These are phyloP conservation scores for Vairimorpha ceranae DNA, from an alignment of 371 early-diverging fungal species.

Conservation along the genomic window DNA sequence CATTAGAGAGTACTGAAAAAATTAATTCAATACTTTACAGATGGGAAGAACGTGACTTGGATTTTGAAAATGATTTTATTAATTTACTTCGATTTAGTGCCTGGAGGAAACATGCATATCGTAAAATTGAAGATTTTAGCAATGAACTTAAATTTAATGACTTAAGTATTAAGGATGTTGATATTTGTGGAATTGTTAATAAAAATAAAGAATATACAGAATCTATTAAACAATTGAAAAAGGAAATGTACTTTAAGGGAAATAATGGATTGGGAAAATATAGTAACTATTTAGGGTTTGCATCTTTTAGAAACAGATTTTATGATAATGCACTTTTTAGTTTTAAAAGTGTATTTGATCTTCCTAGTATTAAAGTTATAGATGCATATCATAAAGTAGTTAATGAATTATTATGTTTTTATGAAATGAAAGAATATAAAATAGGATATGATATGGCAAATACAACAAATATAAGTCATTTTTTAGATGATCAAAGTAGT, in stretches of 20 bases:
- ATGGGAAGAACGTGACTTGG: conserved; percentile 53
- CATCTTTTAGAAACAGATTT: conserved; percentile 28
- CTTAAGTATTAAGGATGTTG: not conserved
- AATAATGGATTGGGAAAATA: conserved; percentile 54
- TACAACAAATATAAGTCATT: conserved; percentile 56
- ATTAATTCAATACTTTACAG: conserved; percentile 34
- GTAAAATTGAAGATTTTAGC: not conserved
- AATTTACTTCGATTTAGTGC: conserved; percentile 9
- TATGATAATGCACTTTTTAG: conserved; percentile 44
- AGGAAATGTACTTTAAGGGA: conserved; percentile 44
- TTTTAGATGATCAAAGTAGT: conserved; percentile 49
- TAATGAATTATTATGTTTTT: conserved; percentile 51
- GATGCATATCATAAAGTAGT: conserved; percentile 58
- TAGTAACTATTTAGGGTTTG: conserved; percentile 48
- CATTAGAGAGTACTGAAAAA: conserved; percentile 32
- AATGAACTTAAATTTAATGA: not conserved
- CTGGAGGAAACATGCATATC: conserved; percentile 34
- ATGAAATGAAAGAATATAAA: conserved; percentile 48
- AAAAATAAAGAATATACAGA: conserved; percentile 36
- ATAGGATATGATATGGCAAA: conserved; percentile 51
- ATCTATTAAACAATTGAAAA: conserved; percentile 2
- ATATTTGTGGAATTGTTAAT: conserved; percentile 21
- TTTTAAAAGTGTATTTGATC: conserved; percentile 50
- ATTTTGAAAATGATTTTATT: not conserved
- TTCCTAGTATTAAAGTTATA: conserved; percentile 57